Evolutionary conservation across 2,329 filamentous ascomycete genomes (phyloP).

Genomic region (Malbranchea zuffiana): DNA sequence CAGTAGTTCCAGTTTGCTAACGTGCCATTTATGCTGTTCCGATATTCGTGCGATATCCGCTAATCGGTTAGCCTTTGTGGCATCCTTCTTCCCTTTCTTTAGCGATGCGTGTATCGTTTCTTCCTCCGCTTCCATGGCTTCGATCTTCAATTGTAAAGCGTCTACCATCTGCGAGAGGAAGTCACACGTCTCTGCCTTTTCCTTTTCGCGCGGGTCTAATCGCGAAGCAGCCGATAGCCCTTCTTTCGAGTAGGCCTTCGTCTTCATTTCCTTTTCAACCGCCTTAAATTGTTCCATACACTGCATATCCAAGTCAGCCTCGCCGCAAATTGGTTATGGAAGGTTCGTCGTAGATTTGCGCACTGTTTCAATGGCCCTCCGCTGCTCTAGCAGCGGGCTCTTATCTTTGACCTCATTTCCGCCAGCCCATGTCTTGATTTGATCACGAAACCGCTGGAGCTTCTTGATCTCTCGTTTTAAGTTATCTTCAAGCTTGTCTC

Average conservation of each 20-base stretch:
- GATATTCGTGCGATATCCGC: slow-evolving; percentile 72
- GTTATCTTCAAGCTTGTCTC: slow-evolving; percentile 96
- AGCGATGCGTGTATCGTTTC: slow-evolving; percentile 76
- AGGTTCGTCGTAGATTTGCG: slow-evolving; percentile 6
- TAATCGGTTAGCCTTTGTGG: slow-evolving; percentile 73
- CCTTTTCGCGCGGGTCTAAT: slow-evolving; percentile 94
- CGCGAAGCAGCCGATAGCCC: slow-evolving; percentile 83
- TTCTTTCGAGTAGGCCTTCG: slow-evolving; percentile 98
- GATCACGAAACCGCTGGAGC: slow-evolving; percentile 88
- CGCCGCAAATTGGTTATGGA: slow-evolving; percentile 3
- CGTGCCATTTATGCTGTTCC: slow-evolving; percentile 94
- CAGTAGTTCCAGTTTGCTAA: slow-evolving; percentile 81
- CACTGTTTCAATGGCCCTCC: slow-evolving; percentile 95
- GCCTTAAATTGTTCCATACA: slow-evolving; percentile 98
- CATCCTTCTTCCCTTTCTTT: slow-evolving; percentile 90
- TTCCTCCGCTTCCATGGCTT: slow-evolving; percentile 79
- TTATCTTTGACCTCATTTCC: slow-evolving; percentile 99
- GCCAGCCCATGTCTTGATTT: slow-evolving; percentile 98
- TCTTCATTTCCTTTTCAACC: slow-evolving; percentile 99
- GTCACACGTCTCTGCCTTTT: slow-evolving; percentile 77
- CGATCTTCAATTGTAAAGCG: slow-evolving; percentile 86
- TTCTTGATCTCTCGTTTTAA: slow-evolving; percentile 99
- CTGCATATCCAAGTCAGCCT: slow-evolving; percentile 20
- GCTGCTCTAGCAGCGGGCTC: slow-evolving; percentile 81
- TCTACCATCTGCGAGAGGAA: slow-evolving; percentile 83